These are phyloP conservation scores for Pichia phayaonensis DNA, from an alignment of 805 yeast species.

Conservation along the genomic window DNA sequence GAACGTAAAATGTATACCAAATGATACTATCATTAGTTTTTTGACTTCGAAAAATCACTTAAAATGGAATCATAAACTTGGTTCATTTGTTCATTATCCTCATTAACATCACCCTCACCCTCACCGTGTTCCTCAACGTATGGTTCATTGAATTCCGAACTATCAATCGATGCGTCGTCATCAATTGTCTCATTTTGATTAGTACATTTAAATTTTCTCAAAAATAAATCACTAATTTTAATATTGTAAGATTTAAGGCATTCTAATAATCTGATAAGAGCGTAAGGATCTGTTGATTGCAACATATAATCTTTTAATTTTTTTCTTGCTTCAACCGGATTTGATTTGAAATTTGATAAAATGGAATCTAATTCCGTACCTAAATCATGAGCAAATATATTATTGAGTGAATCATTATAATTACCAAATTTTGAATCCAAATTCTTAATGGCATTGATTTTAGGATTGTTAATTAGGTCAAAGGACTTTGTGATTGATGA, in stretches of 20 bases:
- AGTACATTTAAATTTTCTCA: slow-evolving; percentile 1
- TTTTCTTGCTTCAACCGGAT: slow-evolving; percentile 3
- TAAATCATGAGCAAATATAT: background rate
- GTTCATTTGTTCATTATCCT: slow-evolving; percentile 6
- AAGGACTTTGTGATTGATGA: slow-evolving; percentile 57
- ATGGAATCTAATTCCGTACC: background rate
- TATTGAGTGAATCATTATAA: background rate
- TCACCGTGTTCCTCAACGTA: background rate
- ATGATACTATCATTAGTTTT: background rate
- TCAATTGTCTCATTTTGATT: background rate
- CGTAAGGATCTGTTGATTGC: slow-evolving; percentile 13
- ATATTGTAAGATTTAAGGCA: slow-evolving; percentile 7
- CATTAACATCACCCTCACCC: background rate
- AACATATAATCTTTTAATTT: slow-evolving; percentile 6
- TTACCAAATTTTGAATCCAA: background rate
- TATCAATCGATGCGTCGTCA: slow-evolving; percentile 10
- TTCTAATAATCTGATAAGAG: slow-evolving; percentile 11
- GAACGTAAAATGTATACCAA: background rate
- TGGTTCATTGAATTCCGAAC: slow-evolving; percentile 1
- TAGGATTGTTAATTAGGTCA: slow-evolving; percentile 22
- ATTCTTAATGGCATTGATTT: background rate
- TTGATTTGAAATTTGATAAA: slow-evolving; percentile 2
- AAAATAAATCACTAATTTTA: slow-evolving; percentile 11
- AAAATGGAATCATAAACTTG: slow-evolving; percentile 22
- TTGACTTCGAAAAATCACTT: slow-evolving; percentile 16